phyloP scores from a whole-genome alignment of 164 flowering plant genomes.

The Stephania cephalantha region DNA sequence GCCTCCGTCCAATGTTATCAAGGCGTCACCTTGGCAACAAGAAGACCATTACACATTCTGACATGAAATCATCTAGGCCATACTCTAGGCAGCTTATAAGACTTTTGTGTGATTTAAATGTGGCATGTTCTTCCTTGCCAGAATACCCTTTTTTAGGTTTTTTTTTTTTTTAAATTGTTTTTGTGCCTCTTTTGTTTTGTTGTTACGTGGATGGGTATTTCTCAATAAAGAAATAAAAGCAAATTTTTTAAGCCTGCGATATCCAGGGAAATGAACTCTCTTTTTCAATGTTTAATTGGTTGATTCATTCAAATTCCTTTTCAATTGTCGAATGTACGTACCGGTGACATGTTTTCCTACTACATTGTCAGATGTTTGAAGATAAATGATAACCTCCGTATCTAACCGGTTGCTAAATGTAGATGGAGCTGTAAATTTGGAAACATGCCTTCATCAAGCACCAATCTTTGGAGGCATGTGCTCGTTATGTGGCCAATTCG shows the following conservation, averaged over 20 bases:
- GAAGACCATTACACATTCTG: too few relatives aligned
- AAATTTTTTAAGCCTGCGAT: not conserved
- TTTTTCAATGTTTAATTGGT: not conserved
- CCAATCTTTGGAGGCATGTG: conserved; percentile 46
- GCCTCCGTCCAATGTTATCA: too few relatives aligned
- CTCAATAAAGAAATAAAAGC: not conserved
- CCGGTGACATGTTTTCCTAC: not conserved
- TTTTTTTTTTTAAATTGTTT: too few relatives aligned
- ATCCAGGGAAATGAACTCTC: not conserved
- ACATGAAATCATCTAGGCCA: too few relatives aligned
- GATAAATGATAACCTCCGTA: not conserved
- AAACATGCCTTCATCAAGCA: conserved; percentile 60
- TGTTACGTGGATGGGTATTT: too few relatives aligned
- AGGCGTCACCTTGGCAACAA: too few relatives aligned
- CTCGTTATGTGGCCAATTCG: conserved; percentile 47
- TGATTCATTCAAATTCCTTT: not conserved
- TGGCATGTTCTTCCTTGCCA: too few relatives aligned
- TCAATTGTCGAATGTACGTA: not conserved
- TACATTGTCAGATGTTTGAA: not conserved
- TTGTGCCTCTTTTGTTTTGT: too few relatives aligned
- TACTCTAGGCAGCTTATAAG: too few relatives aligned
- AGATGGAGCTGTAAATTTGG: conserved; percentile 18
- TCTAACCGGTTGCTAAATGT: not conserved
- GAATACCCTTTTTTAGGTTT: too few relatives aligned
- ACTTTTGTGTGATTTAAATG: too few relatives aligned